These are phyloP conservation scores for Physaria fendleri DNA, from an alignment of 345 rosid genomes.

Conservation along the genomic window DNA sequence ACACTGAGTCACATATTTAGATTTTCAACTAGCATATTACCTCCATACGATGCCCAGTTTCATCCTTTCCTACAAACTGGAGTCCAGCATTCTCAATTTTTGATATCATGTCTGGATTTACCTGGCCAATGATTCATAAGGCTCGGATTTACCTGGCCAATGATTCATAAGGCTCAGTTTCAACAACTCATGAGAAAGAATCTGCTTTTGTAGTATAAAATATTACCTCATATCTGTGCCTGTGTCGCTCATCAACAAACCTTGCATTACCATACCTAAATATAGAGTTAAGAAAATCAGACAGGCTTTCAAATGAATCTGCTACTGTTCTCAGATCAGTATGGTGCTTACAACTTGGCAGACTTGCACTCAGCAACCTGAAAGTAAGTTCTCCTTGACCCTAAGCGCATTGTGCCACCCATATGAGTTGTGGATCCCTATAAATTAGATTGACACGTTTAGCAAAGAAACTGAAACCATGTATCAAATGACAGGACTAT, in stretches of 20 bases:
- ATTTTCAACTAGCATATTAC: slow-evolving; percentile 25
- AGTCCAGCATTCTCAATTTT: slow-evolving; percentile 66
- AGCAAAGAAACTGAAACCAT: not conserved
- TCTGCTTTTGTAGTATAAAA: too few relatives aligned
- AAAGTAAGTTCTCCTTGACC: slow-evolving; percentile 72
- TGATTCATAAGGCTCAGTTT: not conserved
- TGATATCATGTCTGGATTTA: slow-evolving; percentile 63
- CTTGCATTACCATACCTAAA: slow-evolving; percentile 58
- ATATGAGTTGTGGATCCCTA: slow-evolving; percentile 75
- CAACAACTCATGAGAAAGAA: not conserved
- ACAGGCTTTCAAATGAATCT: not conserved
- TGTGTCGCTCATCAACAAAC: slow-evolving; percentile 71
- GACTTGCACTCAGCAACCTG: slow-evolving; percentile 59
- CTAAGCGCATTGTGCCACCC: slow-evolving; percentile 87
- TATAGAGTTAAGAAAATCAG: not conserved
- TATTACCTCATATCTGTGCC: slow-evolving; percentile 77
- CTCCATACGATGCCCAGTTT: slow-evolving; percentile 71
- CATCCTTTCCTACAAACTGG: slow-evolving; percentile 73
- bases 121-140: slow-evolving; percentile 31
- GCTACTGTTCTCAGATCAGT: not conserved
- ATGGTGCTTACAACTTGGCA: slow-evolving; percentile 53
- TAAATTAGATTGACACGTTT: not conserved
- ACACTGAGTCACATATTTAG: not conserved
- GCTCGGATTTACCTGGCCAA: slow-evolving; percentile 5
- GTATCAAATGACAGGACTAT: not conserved